Percentiles rank a stretch among this genome's conserved stretches.
Evolutionary conservation across 345 rosid species (phyloP).

Genomic region (Populus ilicifolia): DNA sequence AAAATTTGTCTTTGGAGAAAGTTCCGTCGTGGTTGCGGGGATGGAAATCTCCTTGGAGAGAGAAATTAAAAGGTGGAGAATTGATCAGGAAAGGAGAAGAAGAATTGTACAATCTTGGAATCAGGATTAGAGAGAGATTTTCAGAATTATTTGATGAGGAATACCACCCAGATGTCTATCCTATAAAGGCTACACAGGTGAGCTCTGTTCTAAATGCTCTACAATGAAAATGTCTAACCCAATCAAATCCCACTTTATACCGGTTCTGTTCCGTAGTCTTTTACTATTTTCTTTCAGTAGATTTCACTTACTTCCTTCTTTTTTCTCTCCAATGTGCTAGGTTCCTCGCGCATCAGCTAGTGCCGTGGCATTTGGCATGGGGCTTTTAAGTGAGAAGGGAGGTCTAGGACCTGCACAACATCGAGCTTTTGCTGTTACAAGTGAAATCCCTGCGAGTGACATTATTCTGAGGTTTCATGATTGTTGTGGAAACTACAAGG

Average conservation of each 20-base stretch:
- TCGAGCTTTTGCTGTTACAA: conserved; percentile 79
- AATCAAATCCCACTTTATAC: neutral
- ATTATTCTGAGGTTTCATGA: conserved; percentile 69
- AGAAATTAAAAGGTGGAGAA: conserved; percentile 81
- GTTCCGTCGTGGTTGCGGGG: conserved; percentile 66
- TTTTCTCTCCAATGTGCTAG: conserved; percentile 28
- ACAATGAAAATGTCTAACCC: neutral
- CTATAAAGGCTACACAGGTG: conserved; percentile 82
- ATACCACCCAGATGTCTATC: conserved; percentile 83
- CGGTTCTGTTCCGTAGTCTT: neutral
- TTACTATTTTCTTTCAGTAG: neutral
- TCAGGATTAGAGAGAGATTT: conserved; percentile 67
- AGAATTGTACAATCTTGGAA: conserved; percentile 71
- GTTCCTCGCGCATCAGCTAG: conserved; percentile 93
- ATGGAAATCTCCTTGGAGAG: conserved; percentile 86
- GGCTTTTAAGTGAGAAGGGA: conserved; percentile 78
- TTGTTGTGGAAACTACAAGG: conserved; percentile 89
- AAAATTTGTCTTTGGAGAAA: conserved; percentile 33
- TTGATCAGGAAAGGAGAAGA: conserved; percentile 69
- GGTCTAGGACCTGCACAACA: conserved; percentile 72
- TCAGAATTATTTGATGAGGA: conserved; percentile 65
- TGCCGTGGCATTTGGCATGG: conserved; percentile 98
- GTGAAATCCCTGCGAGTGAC: conserved; percentile 95
- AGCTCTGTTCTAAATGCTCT: neutral
- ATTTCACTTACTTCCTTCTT: conserved; percentile 4